Evolutionary conservation across 495 filamentous ascomycete species (phyloP).

Genomic region (Aspergillus diversus): DNA sequence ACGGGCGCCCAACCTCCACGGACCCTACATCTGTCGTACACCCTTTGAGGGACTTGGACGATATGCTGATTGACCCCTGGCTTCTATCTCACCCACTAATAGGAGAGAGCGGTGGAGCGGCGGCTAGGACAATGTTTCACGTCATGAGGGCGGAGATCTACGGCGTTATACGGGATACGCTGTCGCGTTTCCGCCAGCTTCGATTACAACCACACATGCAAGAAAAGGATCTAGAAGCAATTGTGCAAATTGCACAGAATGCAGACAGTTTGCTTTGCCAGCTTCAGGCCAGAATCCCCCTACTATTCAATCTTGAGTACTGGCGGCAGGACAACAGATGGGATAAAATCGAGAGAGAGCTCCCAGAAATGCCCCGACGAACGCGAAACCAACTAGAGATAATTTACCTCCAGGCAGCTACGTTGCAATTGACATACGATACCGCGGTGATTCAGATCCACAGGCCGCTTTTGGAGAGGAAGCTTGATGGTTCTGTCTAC

Average conservation of each 20-base stretch:
- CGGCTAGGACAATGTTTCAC: not conserved
- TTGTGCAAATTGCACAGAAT: not conserved
- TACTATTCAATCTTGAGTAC: not conserved
- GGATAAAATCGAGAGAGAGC: not conserved
- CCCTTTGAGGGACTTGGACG: conserved; percentile 1
- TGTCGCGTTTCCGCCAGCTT: not conserved
- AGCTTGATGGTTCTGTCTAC: conserved; percentile 6
- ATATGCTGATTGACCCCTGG: not conserved
- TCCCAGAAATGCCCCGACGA: conserved; percentile 10
- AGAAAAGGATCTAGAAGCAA: conserved; percentile 1
- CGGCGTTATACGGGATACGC: too few species aligned
- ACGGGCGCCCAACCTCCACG: conserved; percentile 25
- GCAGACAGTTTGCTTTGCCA: not conserved
- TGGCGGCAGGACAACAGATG: not conserved
- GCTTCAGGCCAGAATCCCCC: not conserved
- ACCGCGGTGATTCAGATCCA: conserved; percentile 25
- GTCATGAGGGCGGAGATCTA: conserved; percentile 1
- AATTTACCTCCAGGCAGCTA: conserved; percentile 27
- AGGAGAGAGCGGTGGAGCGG: not conserved
- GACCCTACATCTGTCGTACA: conserved; percentile 21
- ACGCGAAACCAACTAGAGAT: conserved; percentile 23
- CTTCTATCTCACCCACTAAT: not conserved
- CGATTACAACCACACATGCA: too few species aligned
- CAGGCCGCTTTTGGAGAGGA: conserved; percentile 22
- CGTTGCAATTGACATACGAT: conserved; percentile 27